These are phyloP conservation scores for Kwoniella shandongensis DNA, from an alignment of 768 basidiomycete species.

Conservation along the genomic window DNA sequence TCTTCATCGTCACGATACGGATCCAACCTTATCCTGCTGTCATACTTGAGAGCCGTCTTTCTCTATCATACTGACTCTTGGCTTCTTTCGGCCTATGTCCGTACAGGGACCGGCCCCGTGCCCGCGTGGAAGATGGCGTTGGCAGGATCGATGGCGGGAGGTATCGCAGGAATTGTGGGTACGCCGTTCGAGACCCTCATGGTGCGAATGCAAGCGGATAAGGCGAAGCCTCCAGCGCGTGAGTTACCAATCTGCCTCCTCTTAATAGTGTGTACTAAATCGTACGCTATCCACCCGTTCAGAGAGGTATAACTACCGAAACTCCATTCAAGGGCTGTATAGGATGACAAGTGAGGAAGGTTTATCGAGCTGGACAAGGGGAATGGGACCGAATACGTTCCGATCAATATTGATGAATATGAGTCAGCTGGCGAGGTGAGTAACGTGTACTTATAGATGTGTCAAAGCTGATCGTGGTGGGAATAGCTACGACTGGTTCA, in stretches of 20 bases:
- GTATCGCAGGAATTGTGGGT: constrained; percentile 81
- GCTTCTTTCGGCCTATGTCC: too few relatives aligned
- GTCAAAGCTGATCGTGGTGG: not conserved
- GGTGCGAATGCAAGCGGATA: constrained; percentile 85
- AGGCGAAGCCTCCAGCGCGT: constrained; percentile 76
- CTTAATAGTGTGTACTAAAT: not conserved
- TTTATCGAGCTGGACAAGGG: constrained; percentile 68
- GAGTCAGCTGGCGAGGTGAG: constrained; percentile 84
- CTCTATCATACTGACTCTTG: too few relatives aligned
- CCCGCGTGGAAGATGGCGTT: constrained; percentile 77
- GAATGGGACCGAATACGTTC: constrained; percentile 80
- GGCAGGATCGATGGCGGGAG: constrained; percentile 85
- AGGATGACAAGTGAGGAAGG: constrained; percentile 91
- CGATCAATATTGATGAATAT: constrained; percentile 87
- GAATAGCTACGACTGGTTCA: constrained; percentile 84
- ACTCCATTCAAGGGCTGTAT: constrained; percentile 83
- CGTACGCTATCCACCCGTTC: not conserved
- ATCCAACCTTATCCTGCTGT: too few relatives aligned
- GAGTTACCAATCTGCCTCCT: constrained; percentile 7
- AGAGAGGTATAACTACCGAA: constrained; percentile 84
- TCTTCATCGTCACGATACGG: too few relatives aligned
- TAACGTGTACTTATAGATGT: constrained; percentile 11
- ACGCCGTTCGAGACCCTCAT: constrained; percentile 64
- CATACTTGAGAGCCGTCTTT: too few relatives aligned
- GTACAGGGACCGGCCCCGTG: constrained; percentile 52